A percentile compares a stretch with the other conserved stretches of the same genome.
These are phyloP conservation scores for Geranomyces variabilis DNA, from an alignment of 192 early-diverging fungal genomes.

Conservation along the genomic window DNA sequence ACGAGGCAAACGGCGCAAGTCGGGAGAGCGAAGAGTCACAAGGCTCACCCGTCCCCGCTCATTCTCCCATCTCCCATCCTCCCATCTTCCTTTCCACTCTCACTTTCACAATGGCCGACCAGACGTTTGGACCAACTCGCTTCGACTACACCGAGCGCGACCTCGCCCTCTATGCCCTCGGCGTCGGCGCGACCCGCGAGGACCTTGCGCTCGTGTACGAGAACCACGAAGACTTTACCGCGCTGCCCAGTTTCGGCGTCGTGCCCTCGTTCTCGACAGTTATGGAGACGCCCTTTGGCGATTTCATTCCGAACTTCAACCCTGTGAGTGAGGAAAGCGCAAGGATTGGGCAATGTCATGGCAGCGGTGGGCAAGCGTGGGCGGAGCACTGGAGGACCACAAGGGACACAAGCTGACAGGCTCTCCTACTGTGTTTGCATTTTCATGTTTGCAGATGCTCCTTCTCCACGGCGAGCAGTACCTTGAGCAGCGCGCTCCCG, in stretches of 20 bases:
- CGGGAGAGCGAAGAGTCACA: too few species aligned
- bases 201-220: constrained; percentile 95
- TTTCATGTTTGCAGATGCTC: constrained; percentile 70
- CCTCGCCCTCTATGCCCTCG: constrained; percentile 91
- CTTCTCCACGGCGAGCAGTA: constrained; percentile 99
- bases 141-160: constrained; percentile 82
- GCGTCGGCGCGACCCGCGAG: constrained; percentile 84
- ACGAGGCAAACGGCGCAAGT: too few species aligned
- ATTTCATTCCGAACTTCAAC: constrained; percentile 78
- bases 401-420: too few species aligned
- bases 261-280: constrained; percentile 76
- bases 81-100: too few species aligned
- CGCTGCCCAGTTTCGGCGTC: constrained; percentile 93
- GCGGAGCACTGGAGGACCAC: too few species aligned
- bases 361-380: too few species aligned
- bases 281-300: constrained; percentile 69
- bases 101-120: background rate
- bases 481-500: constrained; percentile 80
- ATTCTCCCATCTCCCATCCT: too few species aligned
- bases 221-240: constrained; percentile 78
- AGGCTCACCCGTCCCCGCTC: too few species aligned
- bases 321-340: constrained; percentile 42
- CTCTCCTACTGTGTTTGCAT: too few species aligned
- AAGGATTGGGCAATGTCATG: background rate
- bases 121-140: constrained; percentile 7